Evolutionary conservation across 129 eudicot species (phyloP).

Genomic region (Pseudognaphalium luteoalbum): DNA sequence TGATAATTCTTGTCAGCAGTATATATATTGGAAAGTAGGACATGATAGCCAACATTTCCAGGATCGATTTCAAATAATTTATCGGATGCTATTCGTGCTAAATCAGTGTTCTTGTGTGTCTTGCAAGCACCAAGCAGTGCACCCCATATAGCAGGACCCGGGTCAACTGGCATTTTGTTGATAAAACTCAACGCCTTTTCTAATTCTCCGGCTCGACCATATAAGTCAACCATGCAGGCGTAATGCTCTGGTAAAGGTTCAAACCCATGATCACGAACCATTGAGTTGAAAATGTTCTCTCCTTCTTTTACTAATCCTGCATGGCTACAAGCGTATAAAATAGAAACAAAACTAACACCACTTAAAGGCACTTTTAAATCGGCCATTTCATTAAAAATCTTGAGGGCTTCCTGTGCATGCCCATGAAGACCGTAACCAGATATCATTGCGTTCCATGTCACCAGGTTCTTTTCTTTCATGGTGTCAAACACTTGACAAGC

Average conservation of each 20-base stretch:
- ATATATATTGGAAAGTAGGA: slow-evolving; percentile 77
- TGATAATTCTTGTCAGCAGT: slow-evolving; percentile 64
- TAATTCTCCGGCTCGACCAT: slow-evolving; percentile 81
- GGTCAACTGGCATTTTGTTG: slow-evolving; percentile 57
- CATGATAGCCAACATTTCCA: slow-evolving; percentile 79
- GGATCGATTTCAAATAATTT: slow-evolving; percentile 79
- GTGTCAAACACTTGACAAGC: slow-evolving; percentile 65
- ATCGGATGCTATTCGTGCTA: slow-evolving; percentile 81
- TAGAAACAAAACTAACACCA: slow-evolving; percentile 63
- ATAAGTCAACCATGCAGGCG: slow-evolving; percentile 95
- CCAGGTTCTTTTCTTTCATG: slow-evolving; percentile 64
- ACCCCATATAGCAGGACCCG: slow-evolving; percentile 87
- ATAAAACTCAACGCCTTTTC: slow-evolving; percentile 73
- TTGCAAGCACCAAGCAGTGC: slow-evolving; percentile 88
- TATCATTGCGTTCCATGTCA: slow-evolving; percentile 95
- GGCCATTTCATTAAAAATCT: slow-evolving; percentile 58
- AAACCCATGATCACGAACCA: slow-evolving; percentile 64
- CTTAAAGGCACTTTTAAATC: slow-evolving; percentile 47
- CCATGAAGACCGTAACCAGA: slow-evolving; percentile 96
- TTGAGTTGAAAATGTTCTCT: slow-evolving; percentile 56
- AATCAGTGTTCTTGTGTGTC: slow-evolving; percentile 64
- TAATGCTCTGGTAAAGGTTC: slow-evolving; percentile 81
- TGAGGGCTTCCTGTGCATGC: slow-evolving; percentile 70
- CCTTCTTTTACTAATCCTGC: slow-evolving; percentile 83
- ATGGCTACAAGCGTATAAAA: slow-evolving; percentile 92